A percentile compares a stretch with the other conserved stretches of the same genome.
These are phyloP conservation scores for Peniophora sp. DNA, from an alignment of 1,284 basidiomycete species.

Conservation along the genomic window DNA sequence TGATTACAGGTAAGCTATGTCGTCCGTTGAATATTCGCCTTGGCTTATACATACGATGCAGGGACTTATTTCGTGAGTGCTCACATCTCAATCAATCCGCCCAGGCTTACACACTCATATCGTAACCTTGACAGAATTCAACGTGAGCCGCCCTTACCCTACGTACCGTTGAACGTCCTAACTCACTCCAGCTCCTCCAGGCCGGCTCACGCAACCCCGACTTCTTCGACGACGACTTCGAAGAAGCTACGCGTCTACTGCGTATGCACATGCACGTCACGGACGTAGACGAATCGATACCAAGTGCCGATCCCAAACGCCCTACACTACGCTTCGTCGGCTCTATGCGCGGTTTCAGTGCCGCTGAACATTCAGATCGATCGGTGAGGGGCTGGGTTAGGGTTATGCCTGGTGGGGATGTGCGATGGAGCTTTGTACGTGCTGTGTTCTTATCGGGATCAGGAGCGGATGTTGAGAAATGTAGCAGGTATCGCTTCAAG, in stretches of 20 bases:
- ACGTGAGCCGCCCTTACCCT: conserved; percentile 30
- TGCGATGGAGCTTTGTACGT: conserved; percentile 62
- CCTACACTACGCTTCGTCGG: conserved; percentile 44
- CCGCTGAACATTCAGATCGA: conserved; percentile 26
- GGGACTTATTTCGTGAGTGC: conserved; percentile 49
- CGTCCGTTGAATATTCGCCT: neutral
- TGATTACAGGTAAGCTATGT: conserved; percentile 51
- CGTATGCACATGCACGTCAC: conserved; percentile 47
- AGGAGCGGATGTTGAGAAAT: conserved; percentile 5
- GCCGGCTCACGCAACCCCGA: conserved; percentile 29
- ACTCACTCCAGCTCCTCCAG: conserved; percentile 8
- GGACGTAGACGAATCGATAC: conserved; percentile 6
- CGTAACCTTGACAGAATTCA: conserved; percentile 41
- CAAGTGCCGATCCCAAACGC: conserved; percentile 8
- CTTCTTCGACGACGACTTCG: conserved; percentile 53
- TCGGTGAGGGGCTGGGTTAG: conserved; percentile 47
- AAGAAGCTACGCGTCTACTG: conserved; percentile 56
- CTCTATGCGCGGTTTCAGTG: conserved; percentile 11
- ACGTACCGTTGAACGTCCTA: neutral
- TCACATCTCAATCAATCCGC: neutral
- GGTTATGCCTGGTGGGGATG: conserved; percentile 42
- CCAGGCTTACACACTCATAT: conserved; percentile 4
- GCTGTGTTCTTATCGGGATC: neutral
- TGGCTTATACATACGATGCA: conserved; percentile 12
- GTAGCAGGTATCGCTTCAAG: conserved; percentile 40